Percentiles rank a stretch among this genome's conserved stretches.
Conservation (phyloP, 257 asterid genomes). For the Cordia subcordata region DNA sequence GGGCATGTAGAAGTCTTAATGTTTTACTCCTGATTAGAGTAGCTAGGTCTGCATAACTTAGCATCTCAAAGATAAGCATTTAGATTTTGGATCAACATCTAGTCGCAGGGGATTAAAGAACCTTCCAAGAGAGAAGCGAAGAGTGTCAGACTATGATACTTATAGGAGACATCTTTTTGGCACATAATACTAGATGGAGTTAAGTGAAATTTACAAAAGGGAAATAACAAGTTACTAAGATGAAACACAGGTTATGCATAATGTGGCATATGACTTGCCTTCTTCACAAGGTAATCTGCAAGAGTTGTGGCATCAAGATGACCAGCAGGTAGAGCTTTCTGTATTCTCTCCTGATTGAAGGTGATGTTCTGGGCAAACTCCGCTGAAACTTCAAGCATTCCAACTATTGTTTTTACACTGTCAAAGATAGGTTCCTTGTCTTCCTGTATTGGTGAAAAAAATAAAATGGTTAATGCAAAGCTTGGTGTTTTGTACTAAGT, state of each 20-base stretch:
- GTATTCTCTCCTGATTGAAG: constrained; percentile 63
- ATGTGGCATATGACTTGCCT: constrained; percentile 38
- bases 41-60: too few relatives aligned
- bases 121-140: too few relatives aligned
- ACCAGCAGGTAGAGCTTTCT: constrained; percentile 84
- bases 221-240: not conserved
- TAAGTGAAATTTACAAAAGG: not conserved
- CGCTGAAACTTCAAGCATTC: constrained; percentile 97
- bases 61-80: too few relatives aligned
- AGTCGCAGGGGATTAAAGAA: too few relatives aligned
- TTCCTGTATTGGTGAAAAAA: constrained; percentile 47
- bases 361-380: constrained; percentile 86
- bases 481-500: not conserved
- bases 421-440: constrained; percentile 97
- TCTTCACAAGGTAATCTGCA: constrained; percentile 94
- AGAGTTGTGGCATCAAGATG: constrained; percentile 98
- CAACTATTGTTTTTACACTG: constrained; percentile 78
- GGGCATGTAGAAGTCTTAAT: too few relatives aligned
- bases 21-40: too few relatives aligned
- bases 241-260: not conserved
- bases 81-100: too few relatives aligned
- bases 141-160: too few relatives aligned
- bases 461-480: not conserved
- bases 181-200: too few relatives aligned
- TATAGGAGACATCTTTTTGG: too few relatives aligned